Evolutionary conservation across 2,329 filamentous ascomycete species (phyloP), one percentile per base, ranked within the genome.

Genomic region (Tolypocladium pustulatum): DNA sequence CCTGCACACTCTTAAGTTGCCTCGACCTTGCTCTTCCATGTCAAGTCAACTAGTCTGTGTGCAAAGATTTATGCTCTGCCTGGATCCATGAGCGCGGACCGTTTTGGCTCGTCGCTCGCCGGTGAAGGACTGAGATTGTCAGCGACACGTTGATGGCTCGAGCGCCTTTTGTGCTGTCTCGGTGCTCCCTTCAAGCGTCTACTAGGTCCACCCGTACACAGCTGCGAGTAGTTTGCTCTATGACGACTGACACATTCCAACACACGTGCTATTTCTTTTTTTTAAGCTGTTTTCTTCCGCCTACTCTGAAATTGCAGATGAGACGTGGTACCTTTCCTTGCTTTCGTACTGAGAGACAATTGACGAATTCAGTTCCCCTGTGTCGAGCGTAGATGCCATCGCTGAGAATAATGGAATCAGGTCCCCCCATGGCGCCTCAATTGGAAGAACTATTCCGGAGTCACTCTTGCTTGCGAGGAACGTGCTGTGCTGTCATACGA

Each of bases 1-100:
- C 72, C 72, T 89, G 91, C 91, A 93, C 89, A 88, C 89, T 89
- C 88, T 96, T 96, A 89, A 96, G 91, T 94, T 96, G 90, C 83
- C 90, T 91, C 83, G 82, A 85, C 77, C 76, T 72, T 79, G 71
- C 80, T 83, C 77, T 77, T 81, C 88, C 83, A 83, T 93, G 86
- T 85, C 84, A 84, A 91, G 90, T 86, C 88, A 86, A 94, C 92
- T 86, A 94, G 91, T 96, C 91, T 89, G 85, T 86, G 88, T 95
- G 91, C 91, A 90, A 80, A 96, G 81, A 96, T 82, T 60, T 75
- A 83, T 68, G 72, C 76, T 73, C 73, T 71, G 65, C 66, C 69
- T 69, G 22, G 66, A 65, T 72, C 75, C 73, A 70, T 73, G 74
- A 72, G 69, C 67, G 61, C 64, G 66, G 64, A 66, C 73, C 82